Conservation (phyloP, 371 early-diverging fungal genomes). For the Entomophthora muscae region DNA sequence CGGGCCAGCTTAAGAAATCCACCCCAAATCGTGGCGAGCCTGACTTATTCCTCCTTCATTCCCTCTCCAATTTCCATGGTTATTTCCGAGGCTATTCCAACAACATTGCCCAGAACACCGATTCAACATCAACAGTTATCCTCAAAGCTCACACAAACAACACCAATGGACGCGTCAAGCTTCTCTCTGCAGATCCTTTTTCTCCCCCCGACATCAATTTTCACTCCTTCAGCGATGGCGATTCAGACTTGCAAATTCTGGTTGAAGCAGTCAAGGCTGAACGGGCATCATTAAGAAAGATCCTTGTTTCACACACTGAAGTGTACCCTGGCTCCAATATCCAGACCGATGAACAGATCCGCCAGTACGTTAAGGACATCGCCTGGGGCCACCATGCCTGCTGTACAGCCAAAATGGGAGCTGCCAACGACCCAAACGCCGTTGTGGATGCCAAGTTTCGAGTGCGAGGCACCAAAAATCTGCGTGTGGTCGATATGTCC, state of each 20-base stretch:
- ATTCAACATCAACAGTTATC: background rate
- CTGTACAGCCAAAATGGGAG: conserved; percentile 20
- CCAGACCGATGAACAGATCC: background rate
- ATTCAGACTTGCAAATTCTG: background rate
- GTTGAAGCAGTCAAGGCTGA: background rate
- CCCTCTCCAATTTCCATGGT: background rate
- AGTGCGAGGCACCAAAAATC: conserved; percentile 16
- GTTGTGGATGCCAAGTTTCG: conserved; percentile 18
- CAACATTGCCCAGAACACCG: background rate
- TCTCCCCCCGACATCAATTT: conserved; percentile 1
- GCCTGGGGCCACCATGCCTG: too few species aligned
- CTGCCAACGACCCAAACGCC: conserved; percentile 13
- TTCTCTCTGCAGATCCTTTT: background rate
- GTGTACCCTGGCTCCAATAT: background rate
- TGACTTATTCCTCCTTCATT: background rate
- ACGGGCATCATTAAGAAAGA: background rate
- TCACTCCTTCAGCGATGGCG: too few species aligned
- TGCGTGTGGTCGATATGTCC: too few species aligned
- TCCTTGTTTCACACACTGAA: background rate
- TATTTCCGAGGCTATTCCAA: too few species aligned
- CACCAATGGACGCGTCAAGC: background rate
- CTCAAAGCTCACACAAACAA: conserved; percentile 6
- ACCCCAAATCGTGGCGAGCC: background rate
- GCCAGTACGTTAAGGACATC: background rate
- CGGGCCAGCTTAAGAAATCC: background rate